Evolutionary conservation across 2,329 filamentous ascomycete genomes (phyloP).

Genomic region (Dissoconium aciculare): DNA sequence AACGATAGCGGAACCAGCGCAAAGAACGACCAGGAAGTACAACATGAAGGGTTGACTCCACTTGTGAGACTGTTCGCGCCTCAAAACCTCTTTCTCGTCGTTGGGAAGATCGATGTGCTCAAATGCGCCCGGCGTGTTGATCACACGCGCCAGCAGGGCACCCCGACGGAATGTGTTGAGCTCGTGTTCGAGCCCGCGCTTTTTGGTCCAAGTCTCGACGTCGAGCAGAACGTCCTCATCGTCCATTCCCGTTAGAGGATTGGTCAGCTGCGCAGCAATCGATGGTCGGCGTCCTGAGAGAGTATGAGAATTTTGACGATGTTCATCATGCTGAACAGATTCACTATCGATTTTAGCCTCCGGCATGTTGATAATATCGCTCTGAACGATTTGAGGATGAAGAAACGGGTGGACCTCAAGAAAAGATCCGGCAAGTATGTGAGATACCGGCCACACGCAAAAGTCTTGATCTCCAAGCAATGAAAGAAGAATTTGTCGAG

Average conservation of each 20-base stretch:
- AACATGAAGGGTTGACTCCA: constrained; percentile 60
- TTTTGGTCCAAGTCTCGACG: constrained; percentile 14
- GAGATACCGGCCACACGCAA: neutral
- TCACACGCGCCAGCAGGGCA: constrained; percentile 16
- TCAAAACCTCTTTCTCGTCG: constrained; percentile 43
- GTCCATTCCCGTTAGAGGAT: constrained; percentile 18
- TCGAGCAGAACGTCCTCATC: constrained; percentile 17
- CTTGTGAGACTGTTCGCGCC: constrained; percentile 47
- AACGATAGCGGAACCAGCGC: constrained; percentile 40
- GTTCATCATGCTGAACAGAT: constrained; percentile 5
- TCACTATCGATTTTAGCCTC: constrained; percentile 5
- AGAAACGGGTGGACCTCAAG: neutral
- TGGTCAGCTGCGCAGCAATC: constrained; percentile 14
- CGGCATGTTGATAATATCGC: constrained; percentile 4
- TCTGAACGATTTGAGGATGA: neutral
- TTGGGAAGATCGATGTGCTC: constrained; percentile 35
- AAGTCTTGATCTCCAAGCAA: neutral
- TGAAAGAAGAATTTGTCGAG: neutral
- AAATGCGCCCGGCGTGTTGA: constrained; percentile 14
- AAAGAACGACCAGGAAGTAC: constrained; percentile 35
- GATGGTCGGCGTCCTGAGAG: constrained; percentile 7
- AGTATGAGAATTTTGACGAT: constrained; percentile 4
- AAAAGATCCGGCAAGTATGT: neutral
- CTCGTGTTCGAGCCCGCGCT: constrained; percentile 13
- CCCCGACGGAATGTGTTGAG: constrained; percentile 15